Evolutionary conservation across 768 basidiomycete genomes (phyloP).

Genomic region (Agrocybe praecox): DNA sequence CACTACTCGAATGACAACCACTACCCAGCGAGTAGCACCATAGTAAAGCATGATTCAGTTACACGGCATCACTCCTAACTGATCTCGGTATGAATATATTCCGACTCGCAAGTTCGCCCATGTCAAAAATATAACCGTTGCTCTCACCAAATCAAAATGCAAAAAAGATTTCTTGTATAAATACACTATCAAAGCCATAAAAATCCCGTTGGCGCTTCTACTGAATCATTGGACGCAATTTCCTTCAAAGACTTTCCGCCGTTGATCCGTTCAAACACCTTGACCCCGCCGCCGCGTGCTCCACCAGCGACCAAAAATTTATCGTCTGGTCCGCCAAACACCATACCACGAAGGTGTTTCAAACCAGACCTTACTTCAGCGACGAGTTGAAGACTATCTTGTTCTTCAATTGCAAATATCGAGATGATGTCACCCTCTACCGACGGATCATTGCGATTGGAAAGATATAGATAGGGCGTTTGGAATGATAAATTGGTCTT

Average conservation of each 20-base stretch:
- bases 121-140: background rate
- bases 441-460: slow-evolving; percentile 76
- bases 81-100: background rate
- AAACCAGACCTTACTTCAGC: slow-evolving; percentile 70
- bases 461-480: slow-evolving; percentile 64
- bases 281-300: slow-evolving; percentile 63
- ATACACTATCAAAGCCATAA: slow-evolving; percentile 40
- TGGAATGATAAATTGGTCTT: slow-evolving; percentile 52
- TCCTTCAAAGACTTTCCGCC: slow-evolving; percentile 58
- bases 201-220: slow-evolving; percentile 57
- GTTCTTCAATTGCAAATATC: slow-evolving; percentile 58
- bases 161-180: background rate
- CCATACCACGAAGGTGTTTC: slow-evolving; percentile 70
- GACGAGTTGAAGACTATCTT: slow-evolving; percentile 49
- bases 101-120: background rate
- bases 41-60: too few species aligned
- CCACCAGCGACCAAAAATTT: slow-evolving; percentile 70
- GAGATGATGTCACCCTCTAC: slow-evolving; percentile 73
- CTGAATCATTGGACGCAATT: slow-evolving; percentile 45
- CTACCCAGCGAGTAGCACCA: too few species aligned
- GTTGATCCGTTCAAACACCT: slow-evolving; percentile 67
- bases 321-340: slow-evolving; percentile 62
- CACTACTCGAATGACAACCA: too few species aligned
- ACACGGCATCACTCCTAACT: too few species aligned
- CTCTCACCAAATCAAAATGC: background rate